These are phyloP conservation scores for Verbena officinalis DNA, from an alignment of 257 asterid genomes.

Conservation along the genomic window DNA sequence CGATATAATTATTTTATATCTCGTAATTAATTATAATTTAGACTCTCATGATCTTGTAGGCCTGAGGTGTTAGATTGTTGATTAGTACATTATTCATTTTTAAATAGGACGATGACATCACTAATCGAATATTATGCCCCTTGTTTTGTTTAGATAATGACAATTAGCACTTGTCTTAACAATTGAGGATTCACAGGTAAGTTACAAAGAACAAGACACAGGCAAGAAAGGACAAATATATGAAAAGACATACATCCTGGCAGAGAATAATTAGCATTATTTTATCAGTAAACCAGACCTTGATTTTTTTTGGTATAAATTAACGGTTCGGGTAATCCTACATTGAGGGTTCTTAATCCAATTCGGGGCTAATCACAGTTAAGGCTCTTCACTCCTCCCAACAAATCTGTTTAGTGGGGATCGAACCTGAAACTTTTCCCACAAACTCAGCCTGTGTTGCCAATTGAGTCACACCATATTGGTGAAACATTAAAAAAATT, in stretches of 20 bases:
- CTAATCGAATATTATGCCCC: slow-evolving; percentile 31
- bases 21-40: no score
- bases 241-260: slow-evolving; percentile 15
- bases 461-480: no score
- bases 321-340: no score
- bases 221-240: slow-evolving; percentile 30
- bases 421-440: no score
- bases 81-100: background rate
- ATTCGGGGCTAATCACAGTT: no score
- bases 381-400: no score
- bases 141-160: slow-evolving; percentile 31
- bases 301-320: no score
- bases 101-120: background rate
- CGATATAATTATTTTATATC: no score
- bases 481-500: no score
- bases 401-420: no score
- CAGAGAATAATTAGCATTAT: slow-evolving; percentile 27
- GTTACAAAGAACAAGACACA: slow-evolving; percentile 22
- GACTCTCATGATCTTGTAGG: background rate
- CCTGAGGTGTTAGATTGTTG: background rate
- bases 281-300: background rate
- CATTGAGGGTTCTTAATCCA: no score
- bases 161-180: slow-evolving; percentile 33
- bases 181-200: slow-evolving; percentile 37
- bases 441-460: no score